Evolutionary conservation across 257 asterid genomes (phyloP), one percentile per base, ranked within the genome.

Genomic region (Penstemon davidsonii): DNA sequence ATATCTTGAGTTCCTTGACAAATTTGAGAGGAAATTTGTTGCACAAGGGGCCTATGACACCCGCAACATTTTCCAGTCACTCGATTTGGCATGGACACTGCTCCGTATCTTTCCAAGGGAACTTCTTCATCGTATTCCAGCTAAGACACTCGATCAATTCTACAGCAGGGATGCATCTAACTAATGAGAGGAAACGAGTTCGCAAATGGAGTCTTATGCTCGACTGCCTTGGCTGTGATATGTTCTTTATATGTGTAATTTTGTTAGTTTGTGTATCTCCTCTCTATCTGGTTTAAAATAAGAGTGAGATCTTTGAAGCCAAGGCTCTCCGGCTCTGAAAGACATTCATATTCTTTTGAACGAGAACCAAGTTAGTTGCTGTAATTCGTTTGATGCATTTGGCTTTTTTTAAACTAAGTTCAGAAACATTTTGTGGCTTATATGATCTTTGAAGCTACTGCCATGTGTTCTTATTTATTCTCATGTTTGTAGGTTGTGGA

Each of bases 71-170:
- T 86, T 83, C 84, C 99, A 94, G 81, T 94, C 99, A 0, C 96
- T 94, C 4, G 99, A 94, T 79, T 67, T 94, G 77, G 98, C 99
- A 4, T 94, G 99, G 99, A 94, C 99, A 3, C 87, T 94, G 69
- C 97, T 94, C 72, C 83, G 99, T 10, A 94, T 94, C 82, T 94
- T 91, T 68, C 99, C 99, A 5, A 87, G 99, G 40, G 99, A 94
- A 64, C 96, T 94, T 60, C 95, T 94, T 55, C 96, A 94, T 52
- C 98, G 99, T 82, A 94, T 94, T 65, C 99, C 99, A 11, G 98
- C 96, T 8, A 94, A 94, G 91, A 94, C 99, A 5, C 90, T 94
- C 38, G 99, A 94, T 52, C 82, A 60, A 18, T 94, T 18, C 77
- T 94, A 94, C 85, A 94, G 99, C 81, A 82, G 99, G 65, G 99